phyloP scores from a whole-genome alignment of 495 filamentous ascomycete species.

The Lasiosphaeris hirsuta region DNA sequence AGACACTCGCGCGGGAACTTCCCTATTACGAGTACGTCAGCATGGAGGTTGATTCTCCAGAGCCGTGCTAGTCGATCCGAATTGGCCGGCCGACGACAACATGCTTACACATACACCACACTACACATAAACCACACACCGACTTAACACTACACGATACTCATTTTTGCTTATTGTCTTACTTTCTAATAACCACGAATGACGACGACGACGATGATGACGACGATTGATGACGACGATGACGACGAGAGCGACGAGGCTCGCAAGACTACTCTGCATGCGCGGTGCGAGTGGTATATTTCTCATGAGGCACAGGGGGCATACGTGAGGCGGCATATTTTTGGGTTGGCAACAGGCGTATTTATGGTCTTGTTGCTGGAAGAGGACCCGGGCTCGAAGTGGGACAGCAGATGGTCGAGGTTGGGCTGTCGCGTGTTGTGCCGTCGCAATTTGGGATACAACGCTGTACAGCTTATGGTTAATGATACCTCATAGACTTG shows the following conservation, averaged over 20 bases:
- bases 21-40: constrained; percentile 45
- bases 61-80: constrained; percentile 4
- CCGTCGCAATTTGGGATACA: too few relatives aligned
- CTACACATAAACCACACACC: too few relatives aligned
- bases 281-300: background rate
- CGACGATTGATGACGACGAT: constrained; percentile 9
- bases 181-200: constrained; percentile 8
- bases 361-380: too few relatives aligned
- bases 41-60: constrained; percentile 48
- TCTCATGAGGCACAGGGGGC: too few relatives aligned
- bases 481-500: constrained; percentile 39
- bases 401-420: too few relatives aligned
- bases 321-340: too few relatives aligned
- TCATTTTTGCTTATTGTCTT: background rate
- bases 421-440: too few relatives aligned
- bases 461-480: constrained; percentile 14
- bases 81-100: background rate
- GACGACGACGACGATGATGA: constrained; percentile 13
- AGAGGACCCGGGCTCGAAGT: too few relatives aligned
- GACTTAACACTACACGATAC: too few relatives aligned
- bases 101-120: background rate
- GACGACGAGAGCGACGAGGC: background rate
- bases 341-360: too few relatives aligned
- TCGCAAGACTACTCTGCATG: background rate
- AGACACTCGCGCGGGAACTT: constrained; percentile 43